A percentile compares a stretch with the other conserved stretches of the same genome.
These are phyloP conservation scores for Stemphylium beticola DNA, from an alignment of 2,329 filamentous ascomycete species.

Conservation along the genomic window DNA sequence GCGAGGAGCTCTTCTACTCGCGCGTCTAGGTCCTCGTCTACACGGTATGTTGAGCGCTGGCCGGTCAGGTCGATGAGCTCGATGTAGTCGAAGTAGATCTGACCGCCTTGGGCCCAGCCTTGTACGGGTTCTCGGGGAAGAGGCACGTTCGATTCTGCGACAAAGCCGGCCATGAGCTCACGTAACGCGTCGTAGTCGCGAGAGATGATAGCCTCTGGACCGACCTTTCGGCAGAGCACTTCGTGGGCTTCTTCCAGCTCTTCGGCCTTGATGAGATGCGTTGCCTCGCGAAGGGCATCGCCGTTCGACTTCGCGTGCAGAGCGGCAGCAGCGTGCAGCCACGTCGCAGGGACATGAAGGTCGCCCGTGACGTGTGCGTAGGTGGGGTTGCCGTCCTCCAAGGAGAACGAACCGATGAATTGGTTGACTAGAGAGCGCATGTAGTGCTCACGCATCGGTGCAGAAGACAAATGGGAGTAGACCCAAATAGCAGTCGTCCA, in stretches of 20 bases:
- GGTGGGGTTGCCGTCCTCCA: slow-evolving; percentile 61
- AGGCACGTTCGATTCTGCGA: slow-evolving; percentile 36
- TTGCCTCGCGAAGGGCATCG: slow-evolving; percentile 64
- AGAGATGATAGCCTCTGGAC: slow-evolving; percentile 80
- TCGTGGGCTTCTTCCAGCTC: slow-evolving; percentile 82
- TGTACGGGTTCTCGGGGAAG: slow-evolving; percentile 57
- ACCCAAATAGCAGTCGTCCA: slow-evolving; percentile 70
- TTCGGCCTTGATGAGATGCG: slow-evolving; percentile 77
- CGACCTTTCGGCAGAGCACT: slow-evolving; percentile 80
- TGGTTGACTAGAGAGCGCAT: slow-evolving; percentile 66
- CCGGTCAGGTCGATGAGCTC: slow-evolving; percentile 53
- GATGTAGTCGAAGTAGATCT: slow-evolving; percentile 74
- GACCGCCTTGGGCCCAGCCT: slow-evolving; percentile 80
- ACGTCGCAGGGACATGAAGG: slow-evolving; percentile 73
- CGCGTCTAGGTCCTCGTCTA: slow-evolving; percentile 41
- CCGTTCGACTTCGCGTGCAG: slow-evolving; percentile 77
- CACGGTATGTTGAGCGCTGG: slow-evolving; percentile 35
- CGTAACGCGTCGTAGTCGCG: slow-evolving; percentile 76
- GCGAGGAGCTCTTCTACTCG: slow-evolving; percentile 39
- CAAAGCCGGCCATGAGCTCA: slow-evolving; percentile 74
- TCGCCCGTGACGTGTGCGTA: slow-evolving; percentile 68
- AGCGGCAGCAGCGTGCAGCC: slow-evolving; percentile 89
- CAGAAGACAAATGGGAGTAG: slow-evolving; percentile 73
- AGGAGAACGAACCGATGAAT: slow-evolving; percentile 70
- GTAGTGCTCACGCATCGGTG: slow-evolving; percentile 70